Evolutionary conservation across 2,329 filamentous ascomycete species (phyloP).

Genomic region (Pseudogymnoascus sp.): DNA sequence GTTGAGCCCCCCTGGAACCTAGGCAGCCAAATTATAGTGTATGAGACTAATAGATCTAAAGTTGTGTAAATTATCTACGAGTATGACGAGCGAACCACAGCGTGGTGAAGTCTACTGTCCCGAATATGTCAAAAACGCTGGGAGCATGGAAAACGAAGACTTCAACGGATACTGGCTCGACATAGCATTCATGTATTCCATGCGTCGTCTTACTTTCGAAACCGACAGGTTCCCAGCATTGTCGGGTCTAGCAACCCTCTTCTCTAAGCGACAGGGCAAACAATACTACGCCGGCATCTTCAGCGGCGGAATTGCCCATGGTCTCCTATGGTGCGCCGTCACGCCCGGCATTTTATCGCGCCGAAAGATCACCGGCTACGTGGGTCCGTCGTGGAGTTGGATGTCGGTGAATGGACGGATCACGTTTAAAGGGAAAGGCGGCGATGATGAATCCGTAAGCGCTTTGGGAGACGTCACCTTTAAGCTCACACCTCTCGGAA

Average conservation of each 20-base stretch:
- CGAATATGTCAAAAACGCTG: not conserved
- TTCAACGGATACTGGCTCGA: constrained; percentile 9
- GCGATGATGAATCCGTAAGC: not conserved
- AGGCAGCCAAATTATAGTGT: not conserved
- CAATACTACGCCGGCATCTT: not conserved
- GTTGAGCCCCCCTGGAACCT: not conserved
- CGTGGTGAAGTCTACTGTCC: not conserved
- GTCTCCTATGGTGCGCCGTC: not conserved
- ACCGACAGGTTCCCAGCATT: constrained; percentile 2
- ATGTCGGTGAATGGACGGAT: constrained; percentile 10
- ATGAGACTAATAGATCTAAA: not conserved
- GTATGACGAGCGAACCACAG: not conserved
- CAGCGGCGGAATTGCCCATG: not conserved
- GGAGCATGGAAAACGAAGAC: not conserved
- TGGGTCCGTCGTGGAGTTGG: constrained; percentile 13
- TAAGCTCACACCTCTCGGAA: constrained; percentile 6
- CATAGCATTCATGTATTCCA: constrained; percentile 9
- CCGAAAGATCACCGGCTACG: not conserved
- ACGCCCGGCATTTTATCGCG: not conserved
- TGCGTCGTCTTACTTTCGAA: constrained; percentile 5
- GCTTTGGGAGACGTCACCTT: constrained; percentile 9
- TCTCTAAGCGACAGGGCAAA: not conserved
- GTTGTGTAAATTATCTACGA: not conserved
- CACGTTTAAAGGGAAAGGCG: not conserved
- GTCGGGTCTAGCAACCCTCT: constrained; percentile 3